Evolutionary conservation across 1,139 yeast species (phyloP), one percentile per base, ranked within the genome.

Genomic region (Casaregolazyma lundiana): DNA sequence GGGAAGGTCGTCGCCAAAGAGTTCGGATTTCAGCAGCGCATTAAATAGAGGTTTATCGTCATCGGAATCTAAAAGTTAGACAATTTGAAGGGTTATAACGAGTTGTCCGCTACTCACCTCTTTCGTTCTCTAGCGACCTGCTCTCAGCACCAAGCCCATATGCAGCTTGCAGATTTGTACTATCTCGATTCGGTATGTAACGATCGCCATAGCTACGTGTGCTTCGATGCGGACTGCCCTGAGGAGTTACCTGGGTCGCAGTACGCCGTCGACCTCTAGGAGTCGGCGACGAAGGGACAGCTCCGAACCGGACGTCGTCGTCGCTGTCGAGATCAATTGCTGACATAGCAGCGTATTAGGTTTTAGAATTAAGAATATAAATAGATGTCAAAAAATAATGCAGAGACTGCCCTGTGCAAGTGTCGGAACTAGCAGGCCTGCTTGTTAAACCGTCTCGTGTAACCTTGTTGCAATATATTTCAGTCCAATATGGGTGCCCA

Each of bases 41-140:
- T 90, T 82, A 64, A 90, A 94, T 0, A 96, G 87, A 54, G 84
- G 70, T 61, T 87, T 87, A 2, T 97, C 96, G 58, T 86, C 95
- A 54, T 82, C 84, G 58, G 40, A 26, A 19, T 26, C 29, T 35
- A 20, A 24, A 45, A 39, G 38, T 13, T 32, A 11, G 38, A 24
- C 18, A 20, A 20, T 17, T 22, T 46, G 42, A 29, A 35, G 46
- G 34, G 38, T 44, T 6, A 32, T 34, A 26, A n/a, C n/a, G n/a
- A n/a, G n/a, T n/a, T n/a, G n/a, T n/a, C n/a, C n/a, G n/a, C n/a
- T n/a, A n/a, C n/a, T n/a, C n/a, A n/a, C n/a, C n/a, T n/a, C n/a
- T n/a, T n/a, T n/a, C n/a, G 11, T 26, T 26, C 32, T 26, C 32
- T 11, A 26, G 11, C 4, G 32, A 26, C n/a, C 32, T 15, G 13